Conservation (phyloP, 495 filamentous ascomycete genomes). For the Penicillium arizonense region DNA sequence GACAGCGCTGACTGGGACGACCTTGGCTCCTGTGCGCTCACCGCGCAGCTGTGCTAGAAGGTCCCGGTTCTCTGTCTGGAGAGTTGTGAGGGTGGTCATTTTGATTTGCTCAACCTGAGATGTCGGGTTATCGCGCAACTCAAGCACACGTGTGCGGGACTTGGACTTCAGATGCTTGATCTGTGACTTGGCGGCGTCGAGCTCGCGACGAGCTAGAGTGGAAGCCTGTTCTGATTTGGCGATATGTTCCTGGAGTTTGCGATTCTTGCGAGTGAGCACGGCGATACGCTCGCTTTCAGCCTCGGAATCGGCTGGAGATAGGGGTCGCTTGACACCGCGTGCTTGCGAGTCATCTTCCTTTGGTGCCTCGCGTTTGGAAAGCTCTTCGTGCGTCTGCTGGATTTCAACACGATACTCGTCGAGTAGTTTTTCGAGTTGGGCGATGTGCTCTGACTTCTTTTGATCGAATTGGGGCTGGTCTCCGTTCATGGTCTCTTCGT, state of each 20-base stretch:
- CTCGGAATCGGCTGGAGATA: conserved; percentile 63
- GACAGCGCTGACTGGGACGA: conserved; percentile 74
- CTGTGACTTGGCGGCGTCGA: conserved; percentile 67
- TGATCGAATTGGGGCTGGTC: conserved; percentile 68
- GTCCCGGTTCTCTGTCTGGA: conserved; percentile 81
- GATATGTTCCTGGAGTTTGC: conserved; percentile 76
- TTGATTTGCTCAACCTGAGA: conserved; percentile 80
- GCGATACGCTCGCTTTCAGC: conserved; percentile 76
- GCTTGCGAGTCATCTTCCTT: conserved; percentile 32
- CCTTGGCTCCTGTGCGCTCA: conserved; percentile 39
- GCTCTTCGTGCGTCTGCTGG: conserved; percentile 66
- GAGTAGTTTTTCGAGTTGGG: conserved; percentile 78
- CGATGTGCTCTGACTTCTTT: conserved; percentile 70
- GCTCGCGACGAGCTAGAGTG: conserved; percentile 68
- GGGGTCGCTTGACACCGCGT: conserved; percentile 40
- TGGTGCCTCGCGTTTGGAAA: conserved; percentile 58
- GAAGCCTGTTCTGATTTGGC: conserved; percentile 63
- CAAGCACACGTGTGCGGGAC: conserved; percentile 79
- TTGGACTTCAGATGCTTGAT: conserved; percentile 68
- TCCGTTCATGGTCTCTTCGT: conserved; percentile 80
- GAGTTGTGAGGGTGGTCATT: conserved; percentile 66
- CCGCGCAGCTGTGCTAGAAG: conserved; percentile 74
- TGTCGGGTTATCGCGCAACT: conserved; percentile 87
- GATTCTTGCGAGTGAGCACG: conserved; percentile 78
- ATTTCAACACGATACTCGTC: conserved; percentile 88